These are phyloP conservation scores for Phytopythium boreale DNA, from an alignment of 352 stramenopile species.

Conservation along the genomic window DNA sequence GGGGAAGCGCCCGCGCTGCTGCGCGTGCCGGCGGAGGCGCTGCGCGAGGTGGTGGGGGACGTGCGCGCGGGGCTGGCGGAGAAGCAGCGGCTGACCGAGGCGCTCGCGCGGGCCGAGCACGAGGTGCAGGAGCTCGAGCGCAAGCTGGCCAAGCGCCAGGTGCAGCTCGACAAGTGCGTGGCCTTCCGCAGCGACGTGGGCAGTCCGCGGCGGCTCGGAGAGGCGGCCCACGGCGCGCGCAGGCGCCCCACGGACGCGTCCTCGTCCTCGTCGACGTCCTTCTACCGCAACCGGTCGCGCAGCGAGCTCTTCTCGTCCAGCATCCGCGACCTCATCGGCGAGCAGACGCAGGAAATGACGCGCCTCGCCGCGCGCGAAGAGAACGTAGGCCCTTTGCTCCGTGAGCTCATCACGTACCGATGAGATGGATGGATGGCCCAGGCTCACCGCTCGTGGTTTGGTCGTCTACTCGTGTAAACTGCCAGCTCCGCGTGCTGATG, in stretches of 20 bases:
- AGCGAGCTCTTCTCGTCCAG: constrained; percentile 41
- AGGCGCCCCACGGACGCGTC: constrained; percentile 2
- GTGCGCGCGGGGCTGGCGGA: constrained; percentile 25
- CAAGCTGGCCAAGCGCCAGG: constrained; percentile 42
- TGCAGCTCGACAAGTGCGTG: constrained; percentile 50
- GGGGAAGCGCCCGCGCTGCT: constrained; percentile 7
- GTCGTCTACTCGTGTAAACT: no score
- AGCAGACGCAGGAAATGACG: constrained; percentile 47
- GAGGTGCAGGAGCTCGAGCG: constrained; percentile 39
- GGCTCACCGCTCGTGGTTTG: neutral
- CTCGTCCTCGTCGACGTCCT: constrained; percentile 5
- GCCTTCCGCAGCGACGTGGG: constrained; percentile 26
- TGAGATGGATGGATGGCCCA: neutral
- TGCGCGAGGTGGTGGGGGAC: constrained; percentile 29
- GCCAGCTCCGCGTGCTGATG: constrained; percentile 59
- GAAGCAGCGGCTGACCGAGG: constrained; percentile 29
- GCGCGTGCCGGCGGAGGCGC: constrained; percentile 34
- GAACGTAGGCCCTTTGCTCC: constrained; percentile 37
- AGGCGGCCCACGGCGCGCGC: neutral
- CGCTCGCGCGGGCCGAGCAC: constrained; percentile 31
- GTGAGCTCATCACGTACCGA: neutral
- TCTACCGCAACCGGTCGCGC: constrained; percentile 40
- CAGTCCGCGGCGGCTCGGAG: constrained; percentile 1
- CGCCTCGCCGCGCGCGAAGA: constrained; percentile 43
- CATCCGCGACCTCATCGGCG: constrained; percentile 52